Conservation (phyloP, 495 filamentous ascomycete genomes). For the Friedmanniomyces endolithicus region DNA sequence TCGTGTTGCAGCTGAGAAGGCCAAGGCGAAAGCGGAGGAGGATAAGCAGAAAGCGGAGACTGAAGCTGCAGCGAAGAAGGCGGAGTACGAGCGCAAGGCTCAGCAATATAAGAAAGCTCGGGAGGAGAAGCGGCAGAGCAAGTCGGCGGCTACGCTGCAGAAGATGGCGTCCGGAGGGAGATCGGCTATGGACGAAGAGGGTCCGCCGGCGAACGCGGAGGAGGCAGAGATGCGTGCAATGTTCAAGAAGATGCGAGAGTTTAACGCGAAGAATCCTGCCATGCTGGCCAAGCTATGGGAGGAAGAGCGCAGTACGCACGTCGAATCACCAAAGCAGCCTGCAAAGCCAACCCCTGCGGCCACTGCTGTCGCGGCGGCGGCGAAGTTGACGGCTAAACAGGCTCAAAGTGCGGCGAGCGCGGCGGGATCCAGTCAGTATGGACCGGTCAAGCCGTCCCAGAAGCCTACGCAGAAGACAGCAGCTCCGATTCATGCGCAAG, state of each 20-base stretch:
- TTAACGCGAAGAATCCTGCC: constrained; percentile 29
- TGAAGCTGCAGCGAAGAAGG: constrained; percentile 13
- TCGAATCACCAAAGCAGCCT: not conserved
- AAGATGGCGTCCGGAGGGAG: constrained; percentile 10
- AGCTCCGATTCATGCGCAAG: not conserved
- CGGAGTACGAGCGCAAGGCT: constrained; percentile 5
- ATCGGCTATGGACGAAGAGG: not conserved
- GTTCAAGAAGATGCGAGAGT: constrained; percentile 33
- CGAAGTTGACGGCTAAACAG: not conserved
- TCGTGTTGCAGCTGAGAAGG: constrained; percentile 15
- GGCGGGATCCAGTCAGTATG: not conserved
- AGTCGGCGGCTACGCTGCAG: constrained; percentile 5
- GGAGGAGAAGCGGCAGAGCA: constrained; percentile 18
- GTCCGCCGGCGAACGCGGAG: not conserved
- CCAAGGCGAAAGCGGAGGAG: constrained; percentile 10
- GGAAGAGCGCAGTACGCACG: constrained; percentile 25
- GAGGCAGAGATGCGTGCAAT: constrained; percentile 27
- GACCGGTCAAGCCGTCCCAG: not conserved
- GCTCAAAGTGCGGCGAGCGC: not conserved
- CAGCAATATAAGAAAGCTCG: constrained; percentile 13
- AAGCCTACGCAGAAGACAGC: not conserved
- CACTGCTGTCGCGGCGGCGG: constrained; percentile 9
- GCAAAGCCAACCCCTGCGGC: not conserved
- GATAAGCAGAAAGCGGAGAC: not conserved
- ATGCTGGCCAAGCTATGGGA: constrained; percentile 32